Percentiles rank a stretch among this genome's conserved stretches.
These are phyloP conservation scores for Ilex aquifolium DNA, from an alignment of 257 asterid species.

Conservation along the genomic window DNA sequence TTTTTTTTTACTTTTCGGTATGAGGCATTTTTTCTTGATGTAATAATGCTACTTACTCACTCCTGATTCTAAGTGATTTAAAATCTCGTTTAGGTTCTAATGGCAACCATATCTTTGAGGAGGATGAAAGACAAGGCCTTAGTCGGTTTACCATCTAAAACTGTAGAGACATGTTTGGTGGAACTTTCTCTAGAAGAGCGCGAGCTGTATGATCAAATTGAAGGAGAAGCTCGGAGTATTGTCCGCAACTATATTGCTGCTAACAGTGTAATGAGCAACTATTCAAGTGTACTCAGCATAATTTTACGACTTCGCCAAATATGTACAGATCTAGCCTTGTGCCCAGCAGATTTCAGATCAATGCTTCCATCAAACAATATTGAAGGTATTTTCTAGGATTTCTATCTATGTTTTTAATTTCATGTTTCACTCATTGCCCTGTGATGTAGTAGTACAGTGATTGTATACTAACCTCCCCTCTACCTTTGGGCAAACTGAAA, in stretches of 20 bases:
- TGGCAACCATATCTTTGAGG: conserved; percentile 76
- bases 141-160: conserved; percentile 63
- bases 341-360: conserved; percentile 41
- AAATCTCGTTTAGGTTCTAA: conserved; percentile 46
- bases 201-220: conserved; percentile 70
- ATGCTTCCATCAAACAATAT: conserved; percentile 57
- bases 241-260: conserved; percentile 38
- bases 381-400: conserved; percentile 29
- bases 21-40: not conserved
- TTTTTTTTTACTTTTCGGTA: too few species aligned
- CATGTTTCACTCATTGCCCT: not conserved
- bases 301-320: conserved; percentile 76
- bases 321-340: conserved; percentile 46
- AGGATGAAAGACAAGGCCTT: conserved; percentile 67
- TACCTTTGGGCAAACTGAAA: too few species aligned
- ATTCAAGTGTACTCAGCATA: conserved; percentile 61
- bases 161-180: conserved; percentile 48
- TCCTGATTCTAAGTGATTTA: not conserved
- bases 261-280: conserved; percentile 32
- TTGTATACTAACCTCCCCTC: too few species aligned
- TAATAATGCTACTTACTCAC: too few species aligned
- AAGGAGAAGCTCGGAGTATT: conserved; percentile 53
- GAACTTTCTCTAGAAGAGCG: conserved; percentile 70
- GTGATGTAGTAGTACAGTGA: too few species aligned
- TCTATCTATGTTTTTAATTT: not conserved